A percentile compares a stretch with the other conserved stretches of the same genome.
phyloP scores from a whole-genome alignment of 768 basidiomycete species.

The Hypholoma sublateritium region DNA sequence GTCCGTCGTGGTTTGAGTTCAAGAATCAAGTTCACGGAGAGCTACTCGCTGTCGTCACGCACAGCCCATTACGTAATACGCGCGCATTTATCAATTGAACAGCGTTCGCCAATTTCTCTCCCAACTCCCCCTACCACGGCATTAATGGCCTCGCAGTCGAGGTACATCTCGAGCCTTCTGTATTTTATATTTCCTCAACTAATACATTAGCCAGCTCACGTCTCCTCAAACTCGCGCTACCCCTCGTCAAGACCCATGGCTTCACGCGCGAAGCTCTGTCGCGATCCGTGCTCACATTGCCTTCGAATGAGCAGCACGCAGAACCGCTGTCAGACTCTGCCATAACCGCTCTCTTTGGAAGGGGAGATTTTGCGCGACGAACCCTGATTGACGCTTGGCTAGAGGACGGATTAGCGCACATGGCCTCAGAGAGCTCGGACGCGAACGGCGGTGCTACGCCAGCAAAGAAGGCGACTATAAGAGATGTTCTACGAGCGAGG shows the following conservation, averaged over 20 bases:
- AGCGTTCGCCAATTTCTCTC: too few species aligned
- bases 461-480: conserved; percentile 31
- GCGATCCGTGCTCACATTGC: conserved; percentile 58
- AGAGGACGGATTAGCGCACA: conserved; percentile 57
- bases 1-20: too few species aligned
- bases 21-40: too few species aligned
- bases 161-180: neutral
- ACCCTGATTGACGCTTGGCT: conserved; percentile 75
- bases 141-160: neutral
- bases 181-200: neutral
- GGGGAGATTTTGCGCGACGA: conserved; percentile 62
- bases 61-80: too few species aligned
- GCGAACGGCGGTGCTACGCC: neutral
- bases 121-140: too few species aligned
- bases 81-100: too few species aligned
- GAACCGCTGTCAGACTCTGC: conserved; percentile 70
- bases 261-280: conserved; percentile 75
- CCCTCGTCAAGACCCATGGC: conserved; percentile 64
- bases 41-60: too few species aligned
- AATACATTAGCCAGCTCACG: conserved; percentile 23
- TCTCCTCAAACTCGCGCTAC: conserved; percentile 61
- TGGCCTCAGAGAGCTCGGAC: conserved; percentile 28
- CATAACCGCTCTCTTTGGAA: conserved; percentile 72
- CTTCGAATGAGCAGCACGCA: conserved; percentile 41
- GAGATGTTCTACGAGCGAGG: conserved; percentile 53